Evolutionary conservation across 1,139 yeast genomes (phyloP).

Genomic region (Suhomyces ambrosiae): DNA sequence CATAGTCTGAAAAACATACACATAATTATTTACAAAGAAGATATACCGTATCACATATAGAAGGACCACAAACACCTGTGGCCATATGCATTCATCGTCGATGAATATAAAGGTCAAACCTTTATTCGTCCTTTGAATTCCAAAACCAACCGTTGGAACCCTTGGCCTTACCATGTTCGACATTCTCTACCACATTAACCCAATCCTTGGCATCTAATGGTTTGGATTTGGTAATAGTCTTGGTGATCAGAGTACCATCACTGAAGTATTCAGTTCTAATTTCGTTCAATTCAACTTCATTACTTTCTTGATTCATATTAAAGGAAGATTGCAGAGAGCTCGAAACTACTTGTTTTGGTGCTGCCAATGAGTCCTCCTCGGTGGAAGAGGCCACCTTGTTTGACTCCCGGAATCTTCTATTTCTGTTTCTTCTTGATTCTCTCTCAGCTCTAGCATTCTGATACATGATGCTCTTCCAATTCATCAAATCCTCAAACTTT

Average conservation of each 20-base stretch:
- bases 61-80: no score
- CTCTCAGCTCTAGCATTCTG: conserved; percentile 38
- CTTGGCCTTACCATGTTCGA: conserved; percentile 10
- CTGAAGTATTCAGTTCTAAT: conserved; percentile 54
- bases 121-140: conserved; percentile 14
- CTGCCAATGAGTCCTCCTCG: not conserved
- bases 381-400: not conserved
- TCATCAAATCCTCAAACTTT: conserved; percentile 63
- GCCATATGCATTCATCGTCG: no score
- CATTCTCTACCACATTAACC: conserved; percentile 30
- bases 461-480: conserved; percentile 65
- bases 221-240: conserved; percentile 40
- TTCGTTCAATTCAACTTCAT: conserved; percentile 55
- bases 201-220: conserved; percentile 39
- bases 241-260: conserved; percentile 63
- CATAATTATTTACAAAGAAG: no score
- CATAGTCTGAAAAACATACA: no score
- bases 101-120: no score
- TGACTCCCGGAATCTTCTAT: not conserved
- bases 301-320: conserved; percentile 53
- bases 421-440: conserved; percentile 17
- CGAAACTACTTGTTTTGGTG: conserved; percentile 41
- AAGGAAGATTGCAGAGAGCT: conserved; percentile 50
- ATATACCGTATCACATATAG: no score
- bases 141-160: conserved; percentile 18